A percentile compares a stretch with the other conserved stretches of the same genome.
Conservation (phyloP, 108 stramenopile genomes). For the Cylindrotheca fusiformis region DNA sequence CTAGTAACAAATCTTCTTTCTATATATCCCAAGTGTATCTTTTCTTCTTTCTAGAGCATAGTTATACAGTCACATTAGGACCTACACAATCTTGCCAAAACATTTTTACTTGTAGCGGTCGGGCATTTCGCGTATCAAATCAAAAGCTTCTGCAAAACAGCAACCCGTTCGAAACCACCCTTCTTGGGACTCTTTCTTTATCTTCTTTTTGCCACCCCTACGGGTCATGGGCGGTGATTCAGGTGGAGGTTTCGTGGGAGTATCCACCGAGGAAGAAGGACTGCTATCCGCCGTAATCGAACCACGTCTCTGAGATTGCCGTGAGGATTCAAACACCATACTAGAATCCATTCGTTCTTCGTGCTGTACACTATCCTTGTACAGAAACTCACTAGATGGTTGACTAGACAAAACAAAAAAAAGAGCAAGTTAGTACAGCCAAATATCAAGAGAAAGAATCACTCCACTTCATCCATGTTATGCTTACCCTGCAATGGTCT, state of each 20-base stretch:
- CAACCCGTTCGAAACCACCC: conserved; percentile 45
- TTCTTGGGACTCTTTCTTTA: conserved; percentile 26
- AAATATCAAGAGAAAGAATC: background rate
- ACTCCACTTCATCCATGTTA: background rate
- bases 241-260: conserved; percentile 28
- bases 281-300: conserved; percentile 1
- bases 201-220: conserved; percentile 19
- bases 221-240: conserved; percentile 1
- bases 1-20: too few relatives aligned
- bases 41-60: too few relatives aligned
- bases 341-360: conserved; percentile 14
- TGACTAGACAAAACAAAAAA: conserved; percentile 14
- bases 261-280: conserved; percentile 23
- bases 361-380: conserved; percentile 13
- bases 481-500: conserved; percentile 44
- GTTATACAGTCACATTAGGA: background rate
- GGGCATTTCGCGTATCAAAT: conserved; percentile 32
- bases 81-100: background rate
- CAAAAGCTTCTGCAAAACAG: conserved; percentile 48
- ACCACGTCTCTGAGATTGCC: conserved; percentile 25
- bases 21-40: too few relatives aligned
- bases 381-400: conserved; percentile 15
- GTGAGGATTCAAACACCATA: conserved; percentile 12
- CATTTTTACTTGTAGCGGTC: conserved; percentile 32
- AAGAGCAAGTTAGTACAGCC: background rate